Base-by-base conservation (phyloP, 2,329 filamentous ascomycete species). In the Talaromyces amestolkiae region DNA sequence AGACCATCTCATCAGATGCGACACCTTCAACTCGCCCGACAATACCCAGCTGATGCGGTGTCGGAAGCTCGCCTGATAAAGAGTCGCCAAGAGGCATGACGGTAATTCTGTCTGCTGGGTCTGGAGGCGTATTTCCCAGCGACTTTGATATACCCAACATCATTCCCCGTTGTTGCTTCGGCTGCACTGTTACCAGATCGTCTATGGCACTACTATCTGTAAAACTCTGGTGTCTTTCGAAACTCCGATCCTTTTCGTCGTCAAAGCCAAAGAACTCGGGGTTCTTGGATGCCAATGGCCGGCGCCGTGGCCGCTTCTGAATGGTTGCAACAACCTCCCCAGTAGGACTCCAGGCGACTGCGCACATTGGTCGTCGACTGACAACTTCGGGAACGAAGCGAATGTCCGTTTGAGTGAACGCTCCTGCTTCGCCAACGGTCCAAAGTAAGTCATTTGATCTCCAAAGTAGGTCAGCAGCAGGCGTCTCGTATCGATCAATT, bases 381-480 rank as follows among this genome's bases (percentile, higher is more conserved):
- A 86, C 79, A n/a, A 85, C 80, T 68, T 87, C 86, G 9, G 84
- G 80, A 7, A 84, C 81, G 76, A 85, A 86, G 65, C 86, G 83
- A 39, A 88, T 80, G 70, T 89, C 87, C 37, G 83, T 86, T 72
- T 89, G 87, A 19, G 85, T 83, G 68, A 89, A 89, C 10, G 83
- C 80, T 15, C 87, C 87, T 66, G 86, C 83, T 56, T 83, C 81
- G 7, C 85, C 86, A 49, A 88, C 87, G 13, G 86, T 87, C 87
- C 87, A 89, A 43, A 89, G 77, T 7, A 87, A 77, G 72, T 89
- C 86, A 74, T 86, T 85, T 60, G 86, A 87, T 70, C 86, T 85
- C 87, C 82, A 89, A 17, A 89, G 79, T 73, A 89, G 77, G 70
- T 89, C 87, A 27, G 85, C 83, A 22, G 86, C 82, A 17, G 84